Conservation (phyloP, 306 rosid genomes). For the Gastrolobium bilobum region DNA sequence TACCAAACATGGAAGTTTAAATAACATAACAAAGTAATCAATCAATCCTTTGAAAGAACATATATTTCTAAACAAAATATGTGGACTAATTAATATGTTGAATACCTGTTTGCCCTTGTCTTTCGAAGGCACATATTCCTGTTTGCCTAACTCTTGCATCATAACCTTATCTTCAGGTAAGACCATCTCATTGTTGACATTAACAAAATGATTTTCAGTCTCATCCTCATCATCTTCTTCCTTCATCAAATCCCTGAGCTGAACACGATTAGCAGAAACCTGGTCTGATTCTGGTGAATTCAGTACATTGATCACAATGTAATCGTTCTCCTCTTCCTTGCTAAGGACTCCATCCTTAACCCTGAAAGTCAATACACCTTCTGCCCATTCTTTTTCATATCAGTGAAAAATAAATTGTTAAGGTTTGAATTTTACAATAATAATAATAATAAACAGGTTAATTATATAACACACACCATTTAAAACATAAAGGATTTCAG, state of each 20-base stretch:
- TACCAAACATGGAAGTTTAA: neutral
- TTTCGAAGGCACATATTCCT: conserved; percentile 36
- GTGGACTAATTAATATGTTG: neutral
- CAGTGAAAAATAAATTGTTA: conserved; percentile 38
- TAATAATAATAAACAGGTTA: neutral
- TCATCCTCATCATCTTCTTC: conserved; percentile 15
- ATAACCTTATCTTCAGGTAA: conserved; percentile 41
- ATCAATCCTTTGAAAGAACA: conserved; percentile 4
- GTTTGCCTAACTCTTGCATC: conserved; percentile 36
- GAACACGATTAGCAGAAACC: conserved; percentile 39
- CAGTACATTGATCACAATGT: conserved; percentile 43
- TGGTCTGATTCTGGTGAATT: conserved; percentile 49
- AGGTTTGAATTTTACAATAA: neutral
- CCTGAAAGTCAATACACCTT: conserved; percentile 67
- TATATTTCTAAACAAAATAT: conserved; percentile 11
- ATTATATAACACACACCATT: conserved; percentile 9
- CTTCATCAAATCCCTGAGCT: conserved; percentile 49
- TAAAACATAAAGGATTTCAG: neutral
- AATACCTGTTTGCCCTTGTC: conserved; percentile 67
- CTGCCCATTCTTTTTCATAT: conserved; percentile 59
- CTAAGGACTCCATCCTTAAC: conserved; percentile 75
- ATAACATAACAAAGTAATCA: conserved; percentile 17
- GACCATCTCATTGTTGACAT: conserved; percentile 44
- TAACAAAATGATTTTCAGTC: conserved; percentile 40
- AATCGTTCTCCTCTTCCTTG: conserved; percentile 55